phyloP scores from a whole-genome alignment of 345 rosid genomes.

The Gossypioides kirkii region DNA sequence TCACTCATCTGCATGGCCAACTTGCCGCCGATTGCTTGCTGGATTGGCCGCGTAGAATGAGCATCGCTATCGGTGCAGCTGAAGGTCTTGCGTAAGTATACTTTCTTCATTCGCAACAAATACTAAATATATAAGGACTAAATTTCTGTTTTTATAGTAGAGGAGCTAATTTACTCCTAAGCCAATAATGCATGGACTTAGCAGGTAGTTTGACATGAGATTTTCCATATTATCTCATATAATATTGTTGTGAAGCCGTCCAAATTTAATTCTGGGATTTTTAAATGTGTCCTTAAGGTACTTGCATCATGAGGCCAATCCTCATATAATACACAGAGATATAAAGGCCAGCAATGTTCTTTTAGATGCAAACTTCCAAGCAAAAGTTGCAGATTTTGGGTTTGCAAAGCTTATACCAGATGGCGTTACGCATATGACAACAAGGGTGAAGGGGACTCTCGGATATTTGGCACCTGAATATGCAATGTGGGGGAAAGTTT shows the following conservation, averaged over 20 bases:
- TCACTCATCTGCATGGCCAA: slow-evolving; percentile 62
- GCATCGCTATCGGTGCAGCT: slow-evolving; percentile 52
- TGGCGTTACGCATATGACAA: slow-evolving; percentile 59
- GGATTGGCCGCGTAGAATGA: slow-evolving; percentile 53
- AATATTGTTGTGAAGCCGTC: neutral
- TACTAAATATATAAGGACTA: neutral
- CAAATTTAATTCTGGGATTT: neutral
- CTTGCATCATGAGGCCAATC: slow-evolving; percentile 60
- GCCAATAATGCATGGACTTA: no score
- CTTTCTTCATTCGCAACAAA: neutral
- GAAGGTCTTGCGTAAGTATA: slow-evolving; percentile 57
- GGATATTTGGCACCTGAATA: slow-evolving; percentile 75
- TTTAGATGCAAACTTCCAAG: slow-evolving; percentile 43
- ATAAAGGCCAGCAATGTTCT: slow-evolving; percentile 69
- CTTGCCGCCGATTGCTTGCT: slow-evolving; percentile 51
- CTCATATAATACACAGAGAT: slow-evolving; percentile 67
- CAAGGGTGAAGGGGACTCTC: slow-evolving; percentile 59
- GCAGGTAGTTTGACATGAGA: no score
- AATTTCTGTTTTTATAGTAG: no score
- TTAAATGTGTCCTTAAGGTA: slow-evolving; percentile 31
- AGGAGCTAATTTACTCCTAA: no score
- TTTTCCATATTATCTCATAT: neutral
- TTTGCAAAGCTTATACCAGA: slow-evolving; percentile 67
- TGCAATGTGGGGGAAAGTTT: slow-evolving; percentile 84
- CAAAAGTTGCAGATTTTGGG: slow-evolving; percentile 68